These are phyloP conservation scores for Pichia sp. DNA, from an alignment of 1,139 yeast species.

Conservation along the genomic window DNA sequence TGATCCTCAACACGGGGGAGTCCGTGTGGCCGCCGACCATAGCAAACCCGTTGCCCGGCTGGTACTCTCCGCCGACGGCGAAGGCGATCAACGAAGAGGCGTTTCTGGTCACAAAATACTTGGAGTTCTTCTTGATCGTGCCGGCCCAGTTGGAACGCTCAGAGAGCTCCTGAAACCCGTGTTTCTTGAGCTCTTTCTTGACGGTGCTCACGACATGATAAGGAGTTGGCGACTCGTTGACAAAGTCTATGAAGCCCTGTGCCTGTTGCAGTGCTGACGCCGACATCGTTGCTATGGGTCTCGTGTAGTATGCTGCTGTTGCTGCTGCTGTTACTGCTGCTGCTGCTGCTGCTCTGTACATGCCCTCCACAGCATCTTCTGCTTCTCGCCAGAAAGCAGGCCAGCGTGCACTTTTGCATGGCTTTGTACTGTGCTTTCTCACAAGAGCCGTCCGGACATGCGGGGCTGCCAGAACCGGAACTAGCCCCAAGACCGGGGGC, in stretches of 20 bases:
- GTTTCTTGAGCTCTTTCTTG: slow-evolving; percentile 45
- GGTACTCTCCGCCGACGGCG: slow-evolving; percentile 68
- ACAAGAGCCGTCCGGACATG: not conserved
- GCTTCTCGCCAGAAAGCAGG: too few relatives aligned
- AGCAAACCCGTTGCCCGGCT: slow-evolving; percentile 79
- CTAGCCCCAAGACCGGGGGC: too few relatives aligned
- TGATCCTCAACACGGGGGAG: slow-evolving; percentile 85
- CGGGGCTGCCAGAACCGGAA: not conserved
- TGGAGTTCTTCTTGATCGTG: slow-evolving; percentile 49
- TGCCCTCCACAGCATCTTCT: not conserved
- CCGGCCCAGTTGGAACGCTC: slow-evolving; percentile 79
- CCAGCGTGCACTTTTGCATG: too few relatives aligned
- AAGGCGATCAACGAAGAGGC: slow-evolving; percentile 87
- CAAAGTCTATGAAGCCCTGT: slow-evolving; percentile 65
- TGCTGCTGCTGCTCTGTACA: not conserved
- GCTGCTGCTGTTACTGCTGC: too few relatives aligned
- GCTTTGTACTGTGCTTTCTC: too few relatives aligned
- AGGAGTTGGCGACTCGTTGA: slow-evolving; percentile 88
- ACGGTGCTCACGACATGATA: slow-evolving; percentile 82
- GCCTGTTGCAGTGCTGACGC: slow-evolving; percentile 36
- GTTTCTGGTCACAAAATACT: slow-evolving; percentile 80
- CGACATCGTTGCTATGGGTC: slow-evolving; percentile 8
- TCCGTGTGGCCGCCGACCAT: slow-evolving; percentile 95
- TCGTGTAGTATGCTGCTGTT: not conserved
- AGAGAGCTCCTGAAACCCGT: slow-evolving; percentile 69